A percentile compares a stretch with the other conserved stretches of the same genome.
Evolutionary conservation across 2,329 filamentous ascomycete genomes (phyloP).

Genomic region (Microsporum audouinii): DNA sequence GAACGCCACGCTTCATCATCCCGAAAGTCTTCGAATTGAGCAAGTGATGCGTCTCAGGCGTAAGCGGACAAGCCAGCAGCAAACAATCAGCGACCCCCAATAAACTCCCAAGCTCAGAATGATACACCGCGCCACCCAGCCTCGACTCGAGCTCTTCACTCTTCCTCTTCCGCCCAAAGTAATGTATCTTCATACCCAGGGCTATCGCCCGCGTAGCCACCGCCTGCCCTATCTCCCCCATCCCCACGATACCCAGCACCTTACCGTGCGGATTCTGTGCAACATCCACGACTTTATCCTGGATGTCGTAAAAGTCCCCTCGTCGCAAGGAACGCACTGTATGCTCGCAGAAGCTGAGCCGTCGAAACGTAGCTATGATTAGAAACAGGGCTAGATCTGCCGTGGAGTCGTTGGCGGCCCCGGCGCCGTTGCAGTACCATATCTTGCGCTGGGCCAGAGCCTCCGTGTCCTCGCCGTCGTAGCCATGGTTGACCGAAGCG

Average conservation of each 20-base stretch:
- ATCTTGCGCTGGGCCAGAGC: constrained; percentile 11
- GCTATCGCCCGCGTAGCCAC: constrained; percentile 9
- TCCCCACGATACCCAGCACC: constrained; percentile 13
- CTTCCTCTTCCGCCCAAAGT: constrained; percentile 11
- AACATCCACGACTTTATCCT: constrained; percentile 5
- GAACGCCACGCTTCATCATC: constrained; percentile 59
- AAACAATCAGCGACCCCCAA: constrained; percentile 13
- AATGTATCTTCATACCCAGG: constrained; percentile 15
- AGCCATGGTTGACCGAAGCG: constrained; percentile 13
- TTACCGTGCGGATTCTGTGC: constrained; percentile 11
- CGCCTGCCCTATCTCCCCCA: constrained; percentile 13
- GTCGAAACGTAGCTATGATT: constrained; percentile 13
- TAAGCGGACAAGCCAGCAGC: constrained; percentile 14
- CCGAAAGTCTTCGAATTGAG: constrained; percentile 55
- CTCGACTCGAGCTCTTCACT: constrained; percentile 2
- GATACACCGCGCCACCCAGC: constrained; percentile 13
- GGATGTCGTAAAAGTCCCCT: constrained; percentile 11
- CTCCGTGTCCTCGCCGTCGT: constrained; percentile 13
- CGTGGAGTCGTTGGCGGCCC: constrained; percentile 13
- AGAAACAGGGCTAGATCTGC: constrained; percentile 14
- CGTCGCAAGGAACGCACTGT: constrained; percentile 7
- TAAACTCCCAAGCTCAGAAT: constrained; percentile 9
- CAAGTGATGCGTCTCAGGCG: constrained; percentile 53
- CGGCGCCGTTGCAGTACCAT: constrained; percentile 15
- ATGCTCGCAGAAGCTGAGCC: constrained; percentile 12